Base-by-base conservation (phyloP, 2,329 filamentous ascomycete genomes). In the Aureobasidium namibiae region DNA sequence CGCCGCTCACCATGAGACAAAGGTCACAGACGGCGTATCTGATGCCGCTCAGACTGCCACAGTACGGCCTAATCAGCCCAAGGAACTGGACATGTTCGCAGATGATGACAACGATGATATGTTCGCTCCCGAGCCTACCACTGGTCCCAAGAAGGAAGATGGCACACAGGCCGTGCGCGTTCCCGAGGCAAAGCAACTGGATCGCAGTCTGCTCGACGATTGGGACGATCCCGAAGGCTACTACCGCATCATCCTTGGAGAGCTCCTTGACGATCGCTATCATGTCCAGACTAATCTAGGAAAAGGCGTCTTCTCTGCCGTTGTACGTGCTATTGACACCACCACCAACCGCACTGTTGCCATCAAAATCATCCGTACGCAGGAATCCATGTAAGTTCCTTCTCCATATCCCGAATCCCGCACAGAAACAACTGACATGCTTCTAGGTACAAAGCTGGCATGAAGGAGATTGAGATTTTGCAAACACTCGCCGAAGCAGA, bases 361-460 rank as follows among this genome's bases (percentile, higher is more conserved):
- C 24, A 89, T 99, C 80, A 99, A 99, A 76, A 94, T 99, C 67
- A 95, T 97, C 74, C 89, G 94, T 63, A 95, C 95, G 73, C 97
- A 99, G 68, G 92, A 96, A 69, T 89, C 90, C 13, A 87, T 96
- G 85, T 59, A 50, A 41, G 56, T 18, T 14, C 13, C 21, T 23
- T 14, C 23, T 2, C 4, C 6, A 4, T 24, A 18, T 8, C 9
- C 16, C 11, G 4, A 14, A 26, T 10, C 10, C 26, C 3, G 5
- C 11, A 9, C 9, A 59, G 11, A 4, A 1, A 7, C 31, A n/a
- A 33, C 56, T 59, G 23, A 59, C 34, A 3, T 10, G 34, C 21
- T 29, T 69, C 65, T 21, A 72, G 78, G 72, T 82, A 86, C 65
- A 96, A 96, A 73, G 92, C 91, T 46, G 94, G 92, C 21, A 86